Percentiles rank a stretch among this genome's conserved stretches.
Evolutionary conservation across 2,329 filamentous ascomycete species (phyloP).

Genomic region (Truncatella angustata): DNA sequence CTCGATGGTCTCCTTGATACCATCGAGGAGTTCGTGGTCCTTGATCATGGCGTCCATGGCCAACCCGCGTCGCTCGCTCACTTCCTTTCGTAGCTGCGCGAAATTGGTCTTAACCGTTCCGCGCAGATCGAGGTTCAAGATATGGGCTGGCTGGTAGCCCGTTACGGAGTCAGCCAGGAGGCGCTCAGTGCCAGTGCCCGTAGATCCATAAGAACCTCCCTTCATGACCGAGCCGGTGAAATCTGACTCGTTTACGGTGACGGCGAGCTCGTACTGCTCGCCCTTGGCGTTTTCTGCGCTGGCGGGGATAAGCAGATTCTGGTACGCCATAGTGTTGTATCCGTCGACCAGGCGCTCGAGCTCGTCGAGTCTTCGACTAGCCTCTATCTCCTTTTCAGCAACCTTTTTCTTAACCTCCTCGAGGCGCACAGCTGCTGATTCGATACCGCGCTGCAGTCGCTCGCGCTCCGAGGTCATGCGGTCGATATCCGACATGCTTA

Average conservation of each 20-base stretch:
- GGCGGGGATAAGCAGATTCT: slow-evolving; percentile 84
- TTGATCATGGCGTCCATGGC: slow-evolving; percentile 91
- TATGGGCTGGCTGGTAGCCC: slow-evolving; percentile 85
- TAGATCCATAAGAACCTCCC: slow-evolving; percentile 34
- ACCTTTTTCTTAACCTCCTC: slow-evolving; percentile 85
- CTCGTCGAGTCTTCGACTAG: slow-evolving; percentile 81
- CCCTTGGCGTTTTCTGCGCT: slow-evolving; percentile 85
- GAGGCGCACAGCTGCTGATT: slow-evolving; percentile 70
- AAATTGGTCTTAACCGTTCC: slow-evolving; percentile 80
- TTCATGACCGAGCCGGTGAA: slow-evolving; percentile 66
- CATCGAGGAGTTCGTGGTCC: slow-evolving; percentile 88
- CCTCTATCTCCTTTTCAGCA: slow-evolving; percentile 83
- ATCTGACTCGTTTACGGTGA: slow-evolving; percentile 79
- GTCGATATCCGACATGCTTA: slow-evolving; percentile 98
- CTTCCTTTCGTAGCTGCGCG: slow-evolving; percentile 76
- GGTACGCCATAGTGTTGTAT: slow-evolving; percentile 93
- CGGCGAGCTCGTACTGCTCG: slow-evolving; percentile 76
- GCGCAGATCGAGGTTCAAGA: slow-evolving; percentile 85
- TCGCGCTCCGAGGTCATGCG: slow-evolving; percentile 97
- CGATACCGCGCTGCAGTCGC: slow-evolving; percentile 83
- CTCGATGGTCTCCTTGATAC: slow-evolving; percentile 94
- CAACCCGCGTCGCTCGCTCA: slow-evolving; percentile 80
- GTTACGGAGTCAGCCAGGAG: slow-evolving; percentile 78
- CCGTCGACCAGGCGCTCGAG: slow-evolving; percentile 86
- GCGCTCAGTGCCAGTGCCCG: slow-evolving; percentile 64